Base-by-base conservation (phyloP, 2,329 filamentous ascomycete genomes). In the Ophiostoma sp. region DNA sequence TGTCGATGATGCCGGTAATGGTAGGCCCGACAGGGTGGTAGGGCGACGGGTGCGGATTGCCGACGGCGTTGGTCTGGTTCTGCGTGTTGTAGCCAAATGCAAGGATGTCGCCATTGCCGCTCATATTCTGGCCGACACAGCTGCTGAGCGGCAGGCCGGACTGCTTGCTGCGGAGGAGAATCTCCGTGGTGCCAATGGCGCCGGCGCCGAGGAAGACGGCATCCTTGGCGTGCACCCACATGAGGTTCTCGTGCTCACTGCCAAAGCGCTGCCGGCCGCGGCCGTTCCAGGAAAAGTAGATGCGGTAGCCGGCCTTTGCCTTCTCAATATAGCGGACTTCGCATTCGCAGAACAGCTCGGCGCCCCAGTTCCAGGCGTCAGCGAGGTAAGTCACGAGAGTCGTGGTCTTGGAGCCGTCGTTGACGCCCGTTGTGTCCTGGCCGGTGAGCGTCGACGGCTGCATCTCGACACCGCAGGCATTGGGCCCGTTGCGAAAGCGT, bases 331-430 rank as follows among this genome's bases (percentile, higher is more conserved):
- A 84, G 62, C 85, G 80, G 1, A 89, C 88, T 75, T 90, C 87
- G 70, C 86, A 87, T 72, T 87, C 83, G 75, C 88, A 90, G 71
- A 90, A 90, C 76, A 90, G 85, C 73, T 90, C 87, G 12, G 88
- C 86, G 8, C 87, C 88, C 86, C 87, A 88, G 73, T 89, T 88
- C 87, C 87, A 90, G 1, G 88, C 87, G 75, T 90, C 88, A 7
- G 85, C 82, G 7, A 90, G 78, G 73, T 90, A 90, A 0, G 87
- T 90, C 49, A 88, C 85, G 1, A 87, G 79, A 0, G 85, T 89
- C 11, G 84, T 87, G 18, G 83, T 89, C 76, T 89, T 90, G 42
- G 85, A 89, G 1, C 86, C 86, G 74, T 90, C 88, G 72, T 90
- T 90, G 69, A 88, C 72, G 0, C 87, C 88, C 0, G 87, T 89